Base-by-base conservation (phyloP, 2,329 filamentous ascomycete species). In the Nothopassalora personata region DNA sequence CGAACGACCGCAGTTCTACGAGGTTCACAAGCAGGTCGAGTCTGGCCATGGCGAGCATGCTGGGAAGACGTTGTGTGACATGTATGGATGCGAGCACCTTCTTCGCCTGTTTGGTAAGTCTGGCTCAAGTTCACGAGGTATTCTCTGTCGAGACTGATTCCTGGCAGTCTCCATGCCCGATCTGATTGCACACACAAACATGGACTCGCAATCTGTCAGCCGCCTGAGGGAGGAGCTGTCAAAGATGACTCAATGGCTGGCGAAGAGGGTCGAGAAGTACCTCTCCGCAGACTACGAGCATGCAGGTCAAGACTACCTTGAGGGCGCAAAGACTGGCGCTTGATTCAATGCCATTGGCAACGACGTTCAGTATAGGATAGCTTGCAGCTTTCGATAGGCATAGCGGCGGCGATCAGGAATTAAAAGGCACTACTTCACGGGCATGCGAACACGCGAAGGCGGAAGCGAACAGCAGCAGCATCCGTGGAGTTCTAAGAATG, bases 181-280 rank as follows among this genome's bases (percentile, higher is more conserved):
- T 72, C 85, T 97, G 45, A 86, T 97, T 62, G 92, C 92, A 4
- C 94, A 99, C 73, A 99, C 94, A 54, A 97, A 97, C 76, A 96
- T 99, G 91, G 94, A 97, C 70, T 82, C 88, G 55, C 91, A 96
- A 73, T 92, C 91, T 2, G 90, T 96, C 46, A 89, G 87, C 62
- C 88, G 91, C 50, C 84, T 97, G 28, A 87, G 91, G 11, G 91
- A 97, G 69, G 94, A 99, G 73, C 82, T 99, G 15, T 83, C 85
- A 66, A 93, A 91, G 75, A 87, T 99, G 75, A 90, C 88, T 10
- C 81, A 85, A 56, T 99, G 92, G 91, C 80, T 99, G 57, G 84
- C 87, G 60, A 89, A 87, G 67, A 86, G 93, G 68, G 85, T 87
- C 13, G 81, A 84, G 58, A 83, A 83, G 27, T 96, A 94, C 75